Evolutionary conservation across 2,329 filamentous ascomycete species (phyloP).

Genomic region (Aurifilum marmelostoma): DNA sequence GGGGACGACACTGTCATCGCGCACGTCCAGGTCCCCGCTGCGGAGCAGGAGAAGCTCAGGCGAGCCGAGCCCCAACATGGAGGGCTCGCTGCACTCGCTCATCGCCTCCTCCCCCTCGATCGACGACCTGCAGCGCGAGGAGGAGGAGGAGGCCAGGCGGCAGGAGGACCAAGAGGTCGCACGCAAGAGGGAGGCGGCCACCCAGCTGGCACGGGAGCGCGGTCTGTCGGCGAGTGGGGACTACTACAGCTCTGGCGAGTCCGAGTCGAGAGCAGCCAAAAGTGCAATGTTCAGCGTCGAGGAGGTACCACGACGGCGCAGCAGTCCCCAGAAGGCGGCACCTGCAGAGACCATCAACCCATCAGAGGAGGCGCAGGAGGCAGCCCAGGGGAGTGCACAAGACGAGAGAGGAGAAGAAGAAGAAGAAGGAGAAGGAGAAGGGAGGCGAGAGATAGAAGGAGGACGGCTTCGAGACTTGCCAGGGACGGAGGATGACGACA

Average conservation of each 20-base stretch:
- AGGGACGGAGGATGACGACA: constrained; percentile 21
- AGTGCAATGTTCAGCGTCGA: constrained; percentile 37
- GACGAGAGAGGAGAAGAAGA: neutral
- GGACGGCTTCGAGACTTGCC: neutral
- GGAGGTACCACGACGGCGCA: constrained; percentile 34
- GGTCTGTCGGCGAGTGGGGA: constrained; percentile 45
- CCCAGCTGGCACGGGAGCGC: constrained; percentile 52
- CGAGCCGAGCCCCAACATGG: constrained; percentile 40
- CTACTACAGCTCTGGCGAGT: constrained; percentile 41
- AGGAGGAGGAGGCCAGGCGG: constrained; percentile 54
- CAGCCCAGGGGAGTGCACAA: neutral
- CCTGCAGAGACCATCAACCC: constrained; percentile 11
- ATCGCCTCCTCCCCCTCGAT: constrained; percentile 52
- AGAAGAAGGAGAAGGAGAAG: too few relatives aligned
- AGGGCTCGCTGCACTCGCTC: constrained; percentile 41
- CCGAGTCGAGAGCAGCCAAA: constrained; percentile 38
- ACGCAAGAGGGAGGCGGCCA: constrained; percentile 56
- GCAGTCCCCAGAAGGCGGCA: constrained; percentile 20
- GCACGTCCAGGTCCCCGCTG: constrained; percentile 35
- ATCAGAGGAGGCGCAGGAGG: neutral
- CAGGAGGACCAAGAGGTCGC: constrained; percentile 59
- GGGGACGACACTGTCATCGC: constrained; percentile 59
- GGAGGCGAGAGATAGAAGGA: neutral
- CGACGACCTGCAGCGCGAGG: constrained; percentile 52
- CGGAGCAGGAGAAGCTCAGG: constrained; percentile 33